These are phyloP conservation scores for Adiantum capillusveneris DNA, from an alignment of 75 land plant species.

Conservation along the genomic window DNA sequence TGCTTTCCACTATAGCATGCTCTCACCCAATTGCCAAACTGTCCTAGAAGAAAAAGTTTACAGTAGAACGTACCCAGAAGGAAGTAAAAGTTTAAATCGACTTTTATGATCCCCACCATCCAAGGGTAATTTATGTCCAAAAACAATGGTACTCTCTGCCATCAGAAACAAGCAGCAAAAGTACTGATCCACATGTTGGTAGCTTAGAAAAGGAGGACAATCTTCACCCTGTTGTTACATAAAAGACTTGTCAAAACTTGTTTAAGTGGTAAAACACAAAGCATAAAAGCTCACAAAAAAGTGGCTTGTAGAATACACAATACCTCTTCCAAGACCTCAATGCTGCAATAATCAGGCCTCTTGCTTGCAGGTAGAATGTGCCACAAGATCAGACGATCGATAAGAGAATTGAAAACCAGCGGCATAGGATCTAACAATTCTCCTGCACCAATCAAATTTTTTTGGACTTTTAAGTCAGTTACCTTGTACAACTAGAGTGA, in stretches of 20 bases:
- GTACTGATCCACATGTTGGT: slow-evolving; percentile 7
- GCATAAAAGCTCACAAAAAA: not conserved
- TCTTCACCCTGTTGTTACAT: slow-evolving; percentile 10
- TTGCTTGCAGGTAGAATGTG: slow-evolving; percentile 17
- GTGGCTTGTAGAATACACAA: not conserved
- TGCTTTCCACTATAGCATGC: too few relatives aligned
- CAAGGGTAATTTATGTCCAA: slow-evolving; percentile 5
- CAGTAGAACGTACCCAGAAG: not conserved
- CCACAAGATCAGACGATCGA: slow-evolving; percentile 17
- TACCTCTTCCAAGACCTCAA: slow-evolving; percentile 19
- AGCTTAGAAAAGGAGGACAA: slow-evolving; percentile 1
- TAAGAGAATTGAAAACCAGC: slow-evolving; percentile 3
- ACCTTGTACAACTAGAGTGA: too few relatives aligned
- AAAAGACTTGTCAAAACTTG: slow-evolving; percentile 2
- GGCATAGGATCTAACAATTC: slow-evolving; percentile 12
- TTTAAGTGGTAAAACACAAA: too few relatives aligned
- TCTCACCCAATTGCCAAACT: too few relatives aligned
- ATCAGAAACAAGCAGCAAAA: slow-evolving; percentile 1
- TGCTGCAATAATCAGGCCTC: slow-evolving; percentile 17
- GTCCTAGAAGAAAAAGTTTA: too few relatives aligned
- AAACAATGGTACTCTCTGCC: slow-evolving; percentile 9
- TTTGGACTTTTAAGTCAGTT: too few relatives aligned
- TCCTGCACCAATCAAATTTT: not conserved
- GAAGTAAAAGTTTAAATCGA: not conserved
- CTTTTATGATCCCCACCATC: slow-evolving; percentile 1